Percentiles rank a stretch among this genome's conserved stretches.
phyloP scores from a whole-genome alignment of 768 basidiomycete species.

The Leccinum obscurum region DNA sequence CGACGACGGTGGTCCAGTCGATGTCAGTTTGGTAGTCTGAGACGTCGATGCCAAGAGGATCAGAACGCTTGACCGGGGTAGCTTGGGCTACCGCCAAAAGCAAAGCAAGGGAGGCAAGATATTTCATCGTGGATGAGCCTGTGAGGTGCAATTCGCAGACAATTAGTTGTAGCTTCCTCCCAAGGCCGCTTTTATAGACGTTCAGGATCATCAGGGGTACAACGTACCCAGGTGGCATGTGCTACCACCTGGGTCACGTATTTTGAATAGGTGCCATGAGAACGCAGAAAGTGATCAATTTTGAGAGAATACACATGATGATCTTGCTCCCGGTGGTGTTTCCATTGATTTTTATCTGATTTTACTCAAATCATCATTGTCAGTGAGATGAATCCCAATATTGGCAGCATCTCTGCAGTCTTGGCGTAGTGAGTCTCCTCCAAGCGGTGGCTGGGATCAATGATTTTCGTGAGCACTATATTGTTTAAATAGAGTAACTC shows the following conservation, averaged over 20 bases:
- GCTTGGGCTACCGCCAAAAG: slow-evolving; percentile 17
- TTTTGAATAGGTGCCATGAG: slow-evolving; percentile 7
- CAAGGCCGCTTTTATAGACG: slow-evolving; percentile 14
- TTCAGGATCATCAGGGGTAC: background rate
- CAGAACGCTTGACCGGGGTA: slow-evolving; percentile 31
- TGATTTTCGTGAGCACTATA: slow-evolving; percentile 1
- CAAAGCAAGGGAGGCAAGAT: slow-evolving; percentile 16
- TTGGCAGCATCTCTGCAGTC: background rate
- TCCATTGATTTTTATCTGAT: too few relatives aligned
- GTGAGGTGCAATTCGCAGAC: background rate
- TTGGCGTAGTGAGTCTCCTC: background rate
- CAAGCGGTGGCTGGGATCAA: background rate
- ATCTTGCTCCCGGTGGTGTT: background rate
- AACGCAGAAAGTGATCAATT: background rate
- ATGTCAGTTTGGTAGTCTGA: slow-evolving; percentile 49
- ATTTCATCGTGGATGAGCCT: slow-evolving; percentile 20
- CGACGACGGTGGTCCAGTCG: slow-evolving; percentile 51
- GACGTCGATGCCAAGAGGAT: slow-evolving; percentile 55
- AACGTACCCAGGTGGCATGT: slow-evolving; percentile 10
- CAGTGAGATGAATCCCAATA: background rate
- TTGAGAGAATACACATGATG: background rate
- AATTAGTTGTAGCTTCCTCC: background rate
- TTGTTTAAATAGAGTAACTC: background rate
- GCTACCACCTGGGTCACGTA: slow-evolving; percentile 4
- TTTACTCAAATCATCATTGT: background rate